A percentile compares a stretch with the other conserved stretches of the same genome.
Conservation (phyloP, 805 yeast genomes). For the Monosporozyma siamensis region DNA sequence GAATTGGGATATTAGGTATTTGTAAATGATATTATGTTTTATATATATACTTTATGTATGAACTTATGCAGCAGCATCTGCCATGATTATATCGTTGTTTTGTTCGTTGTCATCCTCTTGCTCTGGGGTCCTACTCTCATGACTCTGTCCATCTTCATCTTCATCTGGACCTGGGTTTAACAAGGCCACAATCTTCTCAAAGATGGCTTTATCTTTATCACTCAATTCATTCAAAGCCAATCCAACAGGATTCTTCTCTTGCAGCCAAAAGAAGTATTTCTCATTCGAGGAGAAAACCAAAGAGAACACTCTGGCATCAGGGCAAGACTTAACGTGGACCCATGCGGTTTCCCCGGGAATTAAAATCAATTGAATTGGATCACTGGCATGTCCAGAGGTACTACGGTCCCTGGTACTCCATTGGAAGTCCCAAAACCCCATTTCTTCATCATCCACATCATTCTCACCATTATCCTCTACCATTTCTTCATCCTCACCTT, state of each 20-base stretch:
- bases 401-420: constrained; percentile 27
- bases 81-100: constrained; percentile 3
- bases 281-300: constrained; percentile 61
- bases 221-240: constrained; percentile 39
- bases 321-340: constrained; percentile 58
- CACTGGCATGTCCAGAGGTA: constrained; percentile 17
- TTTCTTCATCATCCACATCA: constrained; percentile 21
- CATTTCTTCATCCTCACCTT: constrained; percentile 1
- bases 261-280: constrained; percentile 58
- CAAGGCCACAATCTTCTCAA: constrained; percentile 41
- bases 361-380: constrained; percentile 42
- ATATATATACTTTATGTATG: background rate
- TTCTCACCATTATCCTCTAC: background rate
- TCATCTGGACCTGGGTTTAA: constrained; percentile 30
- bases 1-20: constrained; percentile 63
- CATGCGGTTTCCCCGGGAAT: constrained; percentile 82
- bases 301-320: constrained; percentile 67
- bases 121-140: constrained; percentile 6
- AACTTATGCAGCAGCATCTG: constrained; percentile 4
- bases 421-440: constrained; percentile 29
- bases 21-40: background rate
- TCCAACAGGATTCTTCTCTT: constrained; percentile 52
- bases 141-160: constrained; percentile 14
- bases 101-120: constrained; percentile 10
- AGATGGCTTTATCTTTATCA: constrained; percentile 45